phyloP scores from a whole-genome alignment of 208 protist genomes.

The Leishmania major region DNA sequence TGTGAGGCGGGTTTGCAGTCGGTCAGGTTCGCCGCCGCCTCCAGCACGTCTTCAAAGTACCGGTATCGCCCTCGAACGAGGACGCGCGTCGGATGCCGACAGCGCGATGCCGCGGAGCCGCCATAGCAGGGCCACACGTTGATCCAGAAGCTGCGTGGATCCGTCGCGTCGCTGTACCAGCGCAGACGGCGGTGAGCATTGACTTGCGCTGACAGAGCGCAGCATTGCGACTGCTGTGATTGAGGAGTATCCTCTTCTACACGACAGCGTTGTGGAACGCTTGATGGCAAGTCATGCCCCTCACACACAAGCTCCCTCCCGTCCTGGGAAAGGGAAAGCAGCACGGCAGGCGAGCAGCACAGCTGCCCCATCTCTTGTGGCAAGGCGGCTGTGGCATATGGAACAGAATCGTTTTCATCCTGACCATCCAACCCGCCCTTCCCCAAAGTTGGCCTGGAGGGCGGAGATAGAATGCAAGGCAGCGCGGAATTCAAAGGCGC shows the following conservation, averaged over 20 bases:
- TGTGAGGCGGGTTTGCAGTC: constrained; percentile 14
- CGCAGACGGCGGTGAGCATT: neutral
- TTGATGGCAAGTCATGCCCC: too few relatives aligned
- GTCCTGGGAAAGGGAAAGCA: neutral
- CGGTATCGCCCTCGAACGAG: constrained; percentile 22
- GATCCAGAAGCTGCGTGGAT: constrained; percentile 27
- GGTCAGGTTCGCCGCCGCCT: constrained; percentile 19
- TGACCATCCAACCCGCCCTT: neutral
- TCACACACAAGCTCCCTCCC: neutral
- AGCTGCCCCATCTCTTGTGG: neutral
- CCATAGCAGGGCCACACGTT: constrained; percentile 33
- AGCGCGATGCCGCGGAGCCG: neutral
- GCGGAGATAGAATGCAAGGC: neutral
- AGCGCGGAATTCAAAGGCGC: neutral
- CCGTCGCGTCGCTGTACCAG: neutral
- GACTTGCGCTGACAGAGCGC: neutral
- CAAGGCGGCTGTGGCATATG: neutral
- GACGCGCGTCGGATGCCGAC: constrained; percentile 15
- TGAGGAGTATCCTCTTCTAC: neutral
- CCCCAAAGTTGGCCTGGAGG: too few relatives aligned
- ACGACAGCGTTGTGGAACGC: neutral
- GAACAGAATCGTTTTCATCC: neutral
- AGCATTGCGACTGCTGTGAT: neutral
- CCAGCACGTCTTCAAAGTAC: constrained; percentile 28
- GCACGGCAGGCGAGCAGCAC: neutral